Evolutionary conservation across 1,139 yeast species (phyloP).

Genomic region (Wickerhamiella infanticola): DNA sequence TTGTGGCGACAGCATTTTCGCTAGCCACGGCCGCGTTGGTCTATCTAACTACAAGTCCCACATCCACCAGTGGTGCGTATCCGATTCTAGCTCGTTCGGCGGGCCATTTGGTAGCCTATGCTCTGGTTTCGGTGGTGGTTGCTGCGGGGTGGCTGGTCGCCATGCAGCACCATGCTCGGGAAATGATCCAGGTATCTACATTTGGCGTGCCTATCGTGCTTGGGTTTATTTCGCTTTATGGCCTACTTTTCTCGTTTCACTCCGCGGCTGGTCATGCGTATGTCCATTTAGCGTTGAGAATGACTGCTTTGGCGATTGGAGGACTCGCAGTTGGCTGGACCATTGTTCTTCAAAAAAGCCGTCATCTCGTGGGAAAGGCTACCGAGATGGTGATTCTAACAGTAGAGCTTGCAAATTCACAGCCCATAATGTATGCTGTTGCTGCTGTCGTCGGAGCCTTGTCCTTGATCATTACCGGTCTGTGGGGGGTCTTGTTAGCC

Average conservation of each 20-base stretch:
- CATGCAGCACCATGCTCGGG: slow-evolving; percentile 19
- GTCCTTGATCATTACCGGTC: slow-evolving; percentile 21
- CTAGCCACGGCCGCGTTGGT: slow-evolving; percentile 13
- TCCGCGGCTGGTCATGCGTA: slow-evolving; percentile 22
- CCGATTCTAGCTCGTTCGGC: slow-evolving; percentile 17
- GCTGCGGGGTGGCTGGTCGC: slow-evolving; percentile 24
- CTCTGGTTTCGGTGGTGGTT: slow-evolving; percentile 19
- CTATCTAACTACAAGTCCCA: slow-evolving; percentile 9
- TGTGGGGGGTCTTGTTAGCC: slow-evolving; percentile 26
- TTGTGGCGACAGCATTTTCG: slow-evolving; percentile 9
- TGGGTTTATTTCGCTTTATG: slow-evolving; percentile 18
- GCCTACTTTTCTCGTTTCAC: slow-evolving; percentile 24
- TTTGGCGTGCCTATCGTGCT: slow-evolving; percentile 24
- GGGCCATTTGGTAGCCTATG: slow-evolving; percentile 19
- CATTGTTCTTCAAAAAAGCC: slow-evolving; percentile 21
- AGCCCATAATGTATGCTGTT: slow-evolving; percentile 19
- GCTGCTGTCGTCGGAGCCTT: slow-evolving; percentile 19
- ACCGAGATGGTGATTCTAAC: slow-evolving; percentile 26
- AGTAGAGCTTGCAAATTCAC: slow-evolving; percentile 22
- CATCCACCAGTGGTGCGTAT: slow-evolving; percentile 8
- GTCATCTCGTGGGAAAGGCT: slow-evolving; percentile 23
- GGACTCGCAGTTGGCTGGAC: slow-evolving; percentile 23
- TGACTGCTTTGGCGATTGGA: slow-evolving; percentile 23
- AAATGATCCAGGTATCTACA: slow-evolving; percentile 23
- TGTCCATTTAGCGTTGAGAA: slow-evolving; percentile 27